These are phyloP conservation scores for Ramaria sp. DNA, from an alignment of 768 basidiomycete genomes.

Conservation along the genomic window DNA sequence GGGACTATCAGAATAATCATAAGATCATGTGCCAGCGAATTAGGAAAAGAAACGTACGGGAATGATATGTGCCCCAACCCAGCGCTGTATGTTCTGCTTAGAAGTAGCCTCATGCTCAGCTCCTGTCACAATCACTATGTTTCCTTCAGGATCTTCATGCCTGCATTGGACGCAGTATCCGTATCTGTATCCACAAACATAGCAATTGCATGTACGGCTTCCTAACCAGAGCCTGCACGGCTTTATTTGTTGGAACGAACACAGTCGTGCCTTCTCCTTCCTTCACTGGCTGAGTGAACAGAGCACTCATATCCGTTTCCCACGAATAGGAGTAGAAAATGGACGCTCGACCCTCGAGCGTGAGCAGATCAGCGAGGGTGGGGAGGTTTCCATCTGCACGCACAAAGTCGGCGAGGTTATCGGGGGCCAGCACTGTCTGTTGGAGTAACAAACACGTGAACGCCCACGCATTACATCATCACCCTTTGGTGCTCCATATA, in stretches of 20 bases:
- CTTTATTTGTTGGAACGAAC: constrained; percentile 81
- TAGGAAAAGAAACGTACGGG: constrained; percentile 52
- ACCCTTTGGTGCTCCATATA: too few species aligned
- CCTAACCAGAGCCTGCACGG: constrained; percentile 66
- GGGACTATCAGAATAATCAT: background rate
- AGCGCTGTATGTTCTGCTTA: constrained; percentile 60
- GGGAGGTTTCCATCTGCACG: constrained; percentile 23
- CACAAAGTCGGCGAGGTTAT: background rate
- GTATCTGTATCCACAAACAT: background rate
- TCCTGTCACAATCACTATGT: constrained; percentile 46
- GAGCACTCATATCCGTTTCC: constrained; percentile 49
- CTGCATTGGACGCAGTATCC: constrained; percentile 6
- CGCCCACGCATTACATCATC: too few species aligned
- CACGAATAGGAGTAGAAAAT: constrained; percentile 82
- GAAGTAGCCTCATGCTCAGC: constrained; percentile 51
- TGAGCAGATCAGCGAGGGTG: constrained; percentile 64
- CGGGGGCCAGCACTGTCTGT: background rate
- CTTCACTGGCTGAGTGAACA: constrained; percentile 24
- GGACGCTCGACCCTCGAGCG: constrained; percentile 61
- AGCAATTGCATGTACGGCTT: constrained; percentile 60
- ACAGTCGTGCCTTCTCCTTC: constrained; percentile 37
- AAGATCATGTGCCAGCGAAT: background rate
- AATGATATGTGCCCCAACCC: constrained; percentile 78
- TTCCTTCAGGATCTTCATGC: constrained; percentile 16
- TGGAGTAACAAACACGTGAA: too few species aligned